Evolutionary conservation across 129 eudicot species (phyloP).

Genomic region (Pulicaria dysenterica): DNA sequence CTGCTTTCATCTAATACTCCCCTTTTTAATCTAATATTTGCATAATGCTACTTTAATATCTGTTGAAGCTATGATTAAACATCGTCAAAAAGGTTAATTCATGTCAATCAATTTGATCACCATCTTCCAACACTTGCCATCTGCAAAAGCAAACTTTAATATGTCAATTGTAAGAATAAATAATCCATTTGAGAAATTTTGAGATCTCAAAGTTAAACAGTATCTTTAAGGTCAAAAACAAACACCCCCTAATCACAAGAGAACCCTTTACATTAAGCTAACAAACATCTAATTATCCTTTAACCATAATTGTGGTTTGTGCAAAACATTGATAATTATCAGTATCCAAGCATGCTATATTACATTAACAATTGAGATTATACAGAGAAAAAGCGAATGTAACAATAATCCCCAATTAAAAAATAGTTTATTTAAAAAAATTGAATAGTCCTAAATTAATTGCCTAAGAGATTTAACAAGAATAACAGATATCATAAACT

Average conservation of each 20-base stretch:
- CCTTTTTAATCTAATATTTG: slow-evolving; percentile 33
- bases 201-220: slow-evolving; percentile 1
- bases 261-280: neutral
- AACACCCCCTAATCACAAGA: neutral
- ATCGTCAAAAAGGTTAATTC: slow-evolving; percentile 25
- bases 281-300: neutral
- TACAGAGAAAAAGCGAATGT: neutral
- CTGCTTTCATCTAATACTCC: slow-evolving; percentile 61
- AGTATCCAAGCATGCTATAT: neutral
- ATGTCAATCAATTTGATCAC: slow-evolving; percentile 21
- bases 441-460: slow-evolving; percentile 1
- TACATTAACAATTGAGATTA: slow-evolving; percentile 4
- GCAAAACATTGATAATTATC: neutral
- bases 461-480: neutral
- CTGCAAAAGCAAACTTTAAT: slow-evolving; percentile 29
- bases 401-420: slow-evolving; percentile 25
- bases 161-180: slow-evolving; percentile 23
- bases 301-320: neutral
- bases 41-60: slow-evolving; percentile 29
- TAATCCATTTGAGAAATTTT: neutral
- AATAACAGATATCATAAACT: no score
- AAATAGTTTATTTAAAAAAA: neutral
- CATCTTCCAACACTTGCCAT: slow-evolving; percentile 29
- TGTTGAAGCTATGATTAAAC: slow-evolving; percentile 24
- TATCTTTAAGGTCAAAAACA: neutral